A percentile compares a stretch with the other conserved stretches of the same genome.
phyloP scores from a whole-genome alignment of 495 filamentous ascomycete genomes.

The Astrothelium subdiscretum region DNA sequence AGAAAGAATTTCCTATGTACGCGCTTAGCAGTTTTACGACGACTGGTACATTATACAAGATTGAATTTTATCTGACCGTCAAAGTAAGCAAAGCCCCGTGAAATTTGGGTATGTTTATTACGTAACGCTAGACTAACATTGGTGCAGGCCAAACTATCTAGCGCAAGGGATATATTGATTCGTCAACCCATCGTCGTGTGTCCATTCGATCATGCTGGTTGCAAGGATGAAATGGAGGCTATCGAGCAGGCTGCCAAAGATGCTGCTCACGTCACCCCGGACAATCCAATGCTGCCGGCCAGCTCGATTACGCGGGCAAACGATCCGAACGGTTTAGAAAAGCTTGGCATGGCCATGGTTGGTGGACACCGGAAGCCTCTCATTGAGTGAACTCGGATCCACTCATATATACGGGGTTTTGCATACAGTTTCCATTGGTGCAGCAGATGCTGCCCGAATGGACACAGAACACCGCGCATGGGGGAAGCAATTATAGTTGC shows the following conservation, averaged over 20 bases:
- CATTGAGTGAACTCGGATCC: constrained; percentile 42
- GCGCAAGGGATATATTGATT: constrained; percentile 77
- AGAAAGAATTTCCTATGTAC: constrained; percentile 81
- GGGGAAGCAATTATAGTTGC: too few relatives aligned
- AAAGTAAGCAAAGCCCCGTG: constrained; percentile 48
- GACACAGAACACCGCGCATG: too few relatives aligned
- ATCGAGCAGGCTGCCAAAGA: constrained; percentile 93
- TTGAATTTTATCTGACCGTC: constrained; percentile 90
- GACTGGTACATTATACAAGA: constrained; percentile 88
- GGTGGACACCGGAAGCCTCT: constrained; percentile 76
- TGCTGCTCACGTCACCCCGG: constrained; percentile 69
- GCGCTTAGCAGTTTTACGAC: constrained; percentile 85
- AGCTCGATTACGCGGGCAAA: constrained; percentile 66
- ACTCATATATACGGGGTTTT: too few relatives aligned
- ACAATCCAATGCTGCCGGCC: constrained; percentile 80
- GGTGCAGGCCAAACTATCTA: constrained; percentile 73
- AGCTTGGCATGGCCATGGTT: constrained; percentile 74
- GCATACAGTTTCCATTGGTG: background rate
- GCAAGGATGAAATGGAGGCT: constrained; percentile 96
- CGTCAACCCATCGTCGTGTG: constrained; percentile 94
- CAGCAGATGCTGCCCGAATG: background rate
- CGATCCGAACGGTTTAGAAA: constrained; percentile 63
- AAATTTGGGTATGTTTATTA: background rate
- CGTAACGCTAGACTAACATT: constrained; percentile 1
- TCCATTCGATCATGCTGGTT: constrained; percentile 85